Evolutionary conservation across 306 rosid genomes (phyloP), one percentile per base, ranked within the genome.

Genomic region (Argentina anserina): DNA sequence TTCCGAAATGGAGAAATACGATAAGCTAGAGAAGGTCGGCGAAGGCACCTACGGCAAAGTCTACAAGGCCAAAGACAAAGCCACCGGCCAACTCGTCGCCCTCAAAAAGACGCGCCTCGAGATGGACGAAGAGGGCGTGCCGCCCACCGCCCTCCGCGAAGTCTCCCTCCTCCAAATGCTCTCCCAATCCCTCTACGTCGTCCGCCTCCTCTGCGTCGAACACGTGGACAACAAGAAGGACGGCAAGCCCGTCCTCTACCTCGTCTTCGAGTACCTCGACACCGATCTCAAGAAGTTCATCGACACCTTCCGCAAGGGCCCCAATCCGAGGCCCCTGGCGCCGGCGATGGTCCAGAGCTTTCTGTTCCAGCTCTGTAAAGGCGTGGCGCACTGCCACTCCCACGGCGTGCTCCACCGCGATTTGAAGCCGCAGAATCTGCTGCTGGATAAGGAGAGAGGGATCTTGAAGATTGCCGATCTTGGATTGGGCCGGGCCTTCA

Each of bases 101-200:
- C 84, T 93, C 2, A 93, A 93, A 80, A 93, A 93, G 81, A 93
- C 97, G 0, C 87, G 97, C 8, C 82, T 93, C 8, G 96, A 93
- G 67, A 93, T 93, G 98, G 98, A 93, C 67, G 98, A 93, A n/a
- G 97, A 93, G 36, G 98, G 98, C 4, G 87, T 93, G 8, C 98
- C 98, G 5, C 98, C 98, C 0, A 93, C 98, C 0, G 97, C 98
- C 0, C 97, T 93, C 17, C 85, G 98, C 0, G 98, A 93, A 74
- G 92, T 93, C 31, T 93, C 98, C 8, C 94, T 93, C 49, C 91
- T 91, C 18, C 98, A 93, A 47, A 77, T 93, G 89, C 96, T 93
- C 1, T 93, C 98, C 12, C 98, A 93, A 20, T 93, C 98, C 0
- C 83, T 94, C 64, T 94, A 94, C 84, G 84, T 91, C 58, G 97